Conservation (phyloP, 805 yeast genomes). For the Diddensiella santjacobensis region DNA sequence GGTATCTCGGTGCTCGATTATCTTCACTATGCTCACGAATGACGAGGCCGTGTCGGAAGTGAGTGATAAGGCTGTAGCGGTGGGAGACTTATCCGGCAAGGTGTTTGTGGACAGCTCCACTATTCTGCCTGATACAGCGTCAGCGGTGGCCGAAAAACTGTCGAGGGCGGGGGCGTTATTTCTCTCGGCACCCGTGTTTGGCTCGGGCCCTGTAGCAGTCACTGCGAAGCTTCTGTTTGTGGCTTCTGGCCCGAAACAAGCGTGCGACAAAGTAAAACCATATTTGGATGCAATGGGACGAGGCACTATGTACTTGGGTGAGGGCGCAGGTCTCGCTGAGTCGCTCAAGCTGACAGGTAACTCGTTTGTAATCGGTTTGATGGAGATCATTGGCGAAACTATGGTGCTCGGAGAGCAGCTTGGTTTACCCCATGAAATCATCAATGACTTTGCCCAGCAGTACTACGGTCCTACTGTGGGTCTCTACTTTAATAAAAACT, state of each 20-base stretch:
- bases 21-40: constrained; percentile 19
- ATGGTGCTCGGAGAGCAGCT: constrained; percentile 27
- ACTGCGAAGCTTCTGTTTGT: constrained; percentile 27
- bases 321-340: constrained; percentile 26
- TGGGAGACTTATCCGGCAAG: constrained; percentile 19
- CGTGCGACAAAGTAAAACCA: constrained; percentile 23
- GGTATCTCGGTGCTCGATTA: constrained; percentile 13
- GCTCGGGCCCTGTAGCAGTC: constrained; percentile 28
- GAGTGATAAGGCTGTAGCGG: constrained; percentile 1
- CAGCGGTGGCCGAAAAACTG: constrained; percentile 12
- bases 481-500: constrained; percentile 19
- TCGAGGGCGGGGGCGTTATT: constrained; percentile 22
- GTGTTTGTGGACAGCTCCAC: constrained; percentile 28
- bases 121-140: constrained; percentile 29
- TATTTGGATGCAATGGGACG: constrained; percentile 29
- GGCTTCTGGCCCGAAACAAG: constrained; percentile 25
- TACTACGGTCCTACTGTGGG: constrained; percentile 20
- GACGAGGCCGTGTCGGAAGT: constrained; percentile 15
- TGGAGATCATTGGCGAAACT: constrained; percentile 27
- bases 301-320: constrained; percentile 25
- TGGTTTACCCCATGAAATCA: constrained; percentile 23
- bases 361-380: constrained; percentile 28
- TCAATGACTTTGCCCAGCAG: constrained; percentile 19
- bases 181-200: constrained; percentile 31
- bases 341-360: constrained; percentile 29